Evolutionary conservation across 1,139 yeast species (phyloP).

Genomic region (Hyphopichia pseudoburtonii): DNA sequence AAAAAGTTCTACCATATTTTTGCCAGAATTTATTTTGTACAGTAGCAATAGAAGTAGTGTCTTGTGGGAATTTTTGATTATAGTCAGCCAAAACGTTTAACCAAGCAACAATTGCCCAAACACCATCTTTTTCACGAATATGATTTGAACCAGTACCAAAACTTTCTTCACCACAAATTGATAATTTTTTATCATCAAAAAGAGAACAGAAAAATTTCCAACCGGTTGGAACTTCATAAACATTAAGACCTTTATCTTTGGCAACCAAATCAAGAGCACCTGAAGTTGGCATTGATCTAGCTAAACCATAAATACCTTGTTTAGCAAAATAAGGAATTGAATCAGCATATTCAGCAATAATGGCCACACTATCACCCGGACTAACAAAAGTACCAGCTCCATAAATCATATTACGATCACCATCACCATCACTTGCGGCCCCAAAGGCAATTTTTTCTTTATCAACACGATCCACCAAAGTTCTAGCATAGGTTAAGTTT

Average conservation of each 20-base stretch:
- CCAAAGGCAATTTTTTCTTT: slow-evolving; percentile 82
- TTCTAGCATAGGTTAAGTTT: slow-evolving; percentile 88
- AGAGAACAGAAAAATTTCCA: slow-evolving; percentile 98
- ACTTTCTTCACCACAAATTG: slow-evolving; percentile 97
- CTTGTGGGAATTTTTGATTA: slow-evolving; percentile 55
- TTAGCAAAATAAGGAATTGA: slow-evolving; percentile 87
- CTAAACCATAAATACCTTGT: slow-evolving; percentile 87
- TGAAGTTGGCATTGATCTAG: slow-evolving; percentile 98
- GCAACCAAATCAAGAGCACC: slow-evolving; percentile 95
- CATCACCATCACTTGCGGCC: slow-evolving; percentile 98
- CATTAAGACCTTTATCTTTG: slow-evolving; percentile 64
- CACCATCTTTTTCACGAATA: slow-evolving; percentile 95
- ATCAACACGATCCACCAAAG: slow-evolving; percentile 85
- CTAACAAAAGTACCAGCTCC: slow-evolving; percentile 95
- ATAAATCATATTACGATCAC: slow-evolving; percentile 98
- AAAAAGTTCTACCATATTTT: slow-evolving; percentile 95
- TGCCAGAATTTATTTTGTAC: slow-evolving; percentile 89
- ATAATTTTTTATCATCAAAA: slow-evolving; percentile 87
- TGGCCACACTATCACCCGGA: slow-evolving; percentile 98
- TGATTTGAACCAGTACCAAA: slow-evolving; percentile 98
- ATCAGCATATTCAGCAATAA: slow-evolving; percentile 89
- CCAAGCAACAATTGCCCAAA: slow-evolving; percentile 99
- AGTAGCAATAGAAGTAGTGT: slow-evolving; percentile 63
- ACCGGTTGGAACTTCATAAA: slow-evolving; percentile 97
- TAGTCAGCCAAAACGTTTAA: slow-evolving; percentile 87